phyloP scores from a whole-genome alignment of 164 flowering plant species.

The Warburgia ugandensis region DNA sequence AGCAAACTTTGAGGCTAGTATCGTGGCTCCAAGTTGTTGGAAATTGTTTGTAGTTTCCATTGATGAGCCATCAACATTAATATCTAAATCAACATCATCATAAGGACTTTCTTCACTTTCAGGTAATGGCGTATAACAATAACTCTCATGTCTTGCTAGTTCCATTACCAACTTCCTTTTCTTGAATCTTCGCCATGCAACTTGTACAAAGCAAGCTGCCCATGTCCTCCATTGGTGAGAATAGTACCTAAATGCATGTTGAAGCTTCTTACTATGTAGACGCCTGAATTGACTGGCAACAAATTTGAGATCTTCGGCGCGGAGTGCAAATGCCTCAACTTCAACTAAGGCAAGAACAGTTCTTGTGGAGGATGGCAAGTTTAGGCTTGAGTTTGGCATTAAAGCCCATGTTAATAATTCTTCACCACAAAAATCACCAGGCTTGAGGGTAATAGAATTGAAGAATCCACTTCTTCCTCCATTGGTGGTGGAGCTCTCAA shows the following conservation, averaged over 20 bases:
- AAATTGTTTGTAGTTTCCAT: slow-evolving; percentile 1
- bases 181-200: slow-evolving; percentile 60
- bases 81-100: no score
- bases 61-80: no score
- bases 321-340: slow-evolving; percentile 74
- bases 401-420: slow-evolving; percentile 87
- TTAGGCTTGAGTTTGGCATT: slow-evolving; percentile 48
- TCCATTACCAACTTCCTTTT: slow-evolving; percentile 36
- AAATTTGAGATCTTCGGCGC: slow-evolving; percentile 61
- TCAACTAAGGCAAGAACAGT: slow-evolving; percentile 45
- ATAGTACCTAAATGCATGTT: slow-evolving; percentile 54
- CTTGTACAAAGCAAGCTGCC: slow-evolving; percentile 73
- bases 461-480: slow-evolving; percentile 77
- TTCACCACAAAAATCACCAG: slow-evolving; percentile 83
- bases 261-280: slow-evolving; percentile 74
- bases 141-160: slow-evolving; percentile 11
- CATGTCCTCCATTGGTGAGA: slow-evolving; percentile 82
- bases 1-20: slow-evolving; percentile 23
- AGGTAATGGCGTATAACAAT: slow-evolving; percentile 30
- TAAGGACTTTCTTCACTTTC: no score
- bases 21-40: slow-evolving; percentile 20
- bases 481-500: slow-evolving; percentile 54
- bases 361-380: slow-evolving; percentile 63
- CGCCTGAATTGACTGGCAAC: slow-evolving; percentile 68
- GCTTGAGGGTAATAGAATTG: slow-evolving; percentile 50